phyloP scores from a whole-genome alignment of 441 rosid species.

The Populus hybrid region DNA sequence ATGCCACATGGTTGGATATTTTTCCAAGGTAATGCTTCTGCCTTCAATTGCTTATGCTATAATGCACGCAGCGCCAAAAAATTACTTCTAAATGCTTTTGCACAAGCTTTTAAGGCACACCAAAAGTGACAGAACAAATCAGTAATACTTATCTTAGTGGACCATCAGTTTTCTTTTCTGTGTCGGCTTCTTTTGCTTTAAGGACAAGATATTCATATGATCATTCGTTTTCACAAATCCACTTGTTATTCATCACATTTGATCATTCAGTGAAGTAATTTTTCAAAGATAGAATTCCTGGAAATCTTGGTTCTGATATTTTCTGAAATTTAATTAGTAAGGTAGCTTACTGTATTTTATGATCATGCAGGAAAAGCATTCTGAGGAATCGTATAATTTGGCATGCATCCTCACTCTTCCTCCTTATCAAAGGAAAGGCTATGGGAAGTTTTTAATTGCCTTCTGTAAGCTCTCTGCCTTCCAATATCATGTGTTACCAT shows the following conservation, averaged over 20 bases:
- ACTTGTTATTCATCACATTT: not conserved
- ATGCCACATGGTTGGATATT: conserved; percentile 99
- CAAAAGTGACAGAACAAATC: not conserved
- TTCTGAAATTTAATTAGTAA: not conserved
- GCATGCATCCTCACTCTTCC: conserved; percentile 99
- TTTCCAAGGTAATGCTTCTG: conserved; percentile 63
- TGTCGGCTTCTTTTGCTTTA: not conserved
- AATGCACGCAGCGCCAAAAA: not conserved
- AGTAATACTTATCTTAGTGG: not conserved
- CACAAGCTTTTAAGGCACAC: not conserved
- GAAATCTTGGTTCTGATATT: not conserved
- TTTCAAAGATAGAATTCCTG: not conserved
- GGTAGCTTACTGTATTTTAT: not conserved
- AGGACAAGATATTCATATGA: not conserved
- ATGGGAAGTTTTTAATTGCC: conserved; percentile 94
- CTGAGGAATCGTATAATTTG: conserved; percentile 95
- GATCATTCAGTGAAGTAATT: not conserved
- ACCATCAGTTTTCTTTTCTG: not conserved
- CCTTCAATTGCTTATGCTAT: conserved; percentile 6
- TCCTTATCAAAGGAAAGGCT: conserved; percentile 99
- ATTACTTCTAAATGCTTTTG: not conserved
- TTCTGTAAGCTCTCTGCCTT: conserved; percentile 64
- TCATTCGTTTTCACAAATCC: not conserved
- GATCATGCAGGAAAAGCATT: conserved; percentile 87
- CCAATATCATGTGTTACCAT: not conserved